Evolutionary conservation across 1,284 basidiomycete species (phyloP), one percentile per base, ranked within the genome.

Genomic region (Sporisorium graminicola): DNA sequence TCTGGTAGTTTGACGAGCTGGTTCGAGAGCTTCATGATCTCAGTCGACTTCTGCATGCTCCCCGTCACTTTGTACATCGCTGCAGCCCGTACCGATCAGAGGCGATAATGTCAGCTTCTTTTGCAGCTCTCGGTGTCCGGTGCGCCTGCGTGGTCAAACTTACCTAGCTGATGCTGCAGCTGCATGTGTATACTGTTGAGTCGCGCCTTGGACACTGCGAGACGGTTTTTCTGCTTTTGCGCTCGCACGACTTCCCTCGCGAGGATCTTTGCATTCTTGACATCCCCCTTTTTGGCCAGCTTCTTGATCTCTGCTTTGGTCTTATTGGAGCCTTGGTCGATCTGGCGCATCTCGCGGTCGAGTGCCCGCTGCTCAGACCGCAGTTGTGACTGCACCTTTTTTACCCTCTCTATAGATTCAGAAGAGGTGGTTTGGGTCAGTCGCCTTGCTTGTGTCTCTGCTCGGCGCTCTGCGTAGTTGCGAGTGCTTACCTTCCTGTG

Each of bases 11-110:
- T 95, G 81, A 99, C 89, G 50, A 99, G 90, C 52, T 92, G 88
- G 87, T 98, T 99, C 5, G 95, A 96, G 35, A 95, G 89, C 87
- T 94, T 99, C 96, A 99, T 99, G 74, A 99, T 98, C 87, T 99
- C 96, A 1, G 96, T 95, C 12, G 94, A 96, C 87, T 95, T 98
- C 87, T 98, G 95, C 79, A 99, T 88, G 24, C 94, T 91, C 9
- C 97, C 97, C 3, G 97, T 98, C 44, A 99, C 94, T 87, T 99
- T 99, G 80, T 92, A 88, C 92, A 98, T 94, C 0, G 97, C 97
- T 98, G 27, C 29, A 10, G 29, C 29, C 5, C 5, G 29, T 5
- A 16, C 4, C 24, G 20, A 37, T 0, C 4, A 52, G 1, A n/a
- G n/a, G n/a, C n/a, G n/a, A 22, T n/a, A 3, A 10, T 26, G 51